Conservation (phyloP, 805 yeast species). For the Myxozyma sirexii region DNA sequence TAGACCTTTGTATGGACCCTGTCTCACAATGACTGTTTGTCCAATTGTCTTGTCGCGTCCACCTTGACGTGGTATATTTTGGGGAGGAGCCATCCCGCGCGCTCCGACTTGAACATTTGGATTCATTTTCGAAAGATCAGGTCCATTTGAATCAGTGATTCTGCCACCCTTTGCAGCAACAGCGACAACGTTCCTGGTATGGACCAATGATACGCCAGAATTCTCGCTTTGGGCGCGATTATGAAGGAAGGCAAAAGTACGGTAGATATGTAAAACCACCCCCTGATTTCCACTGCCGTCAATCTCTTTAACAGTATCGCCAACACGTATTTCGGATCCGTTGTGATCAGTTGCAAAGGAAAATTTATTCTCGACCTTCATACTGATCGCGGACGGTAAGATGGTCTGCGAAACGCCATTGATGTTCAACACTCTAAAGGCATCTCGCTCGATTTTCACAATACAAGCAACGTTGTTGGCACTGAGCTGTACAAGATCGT, state of each 20-base stretch:
- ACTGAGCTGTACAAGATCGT: conserved; percentile 85
- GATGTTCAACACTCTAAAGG: conserved; percentile 75
- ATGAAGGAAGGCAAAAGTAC: conserved; percentile 75
- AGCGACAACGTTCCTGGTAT: conserved; percentile 74
- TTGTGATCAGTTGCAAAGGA: conserved; percentile 82
- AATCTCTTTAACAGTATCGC: conserved; percentile 88
- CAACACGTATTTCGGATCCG: conserved; percentile 83
- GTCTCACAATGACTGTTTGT: conserved; percentile 80
- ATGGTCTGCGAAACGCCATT: conserved; percentile 76
- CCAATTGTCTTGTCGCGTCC: conserved; percentile 84
- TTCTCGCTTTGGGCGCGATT: conserved; percentile 80
- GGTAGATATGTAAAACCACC: conserved; percentile 80
- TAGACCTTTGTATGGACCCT: conserved; percentile 94
- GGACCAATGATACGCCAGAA: conserved; percentile 86
- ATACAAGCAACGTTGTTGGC: conserved; percentile 87
- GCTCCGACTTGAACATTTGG: conserved; percentile 60
- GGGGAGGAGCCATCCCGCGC: conserved; percentile 54
- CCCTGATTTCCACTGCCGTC: conserved; percentile 89
- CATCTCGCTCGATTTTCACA: conserved; percentile 84
- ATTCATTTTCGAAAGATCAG: conserved; percentile 73
- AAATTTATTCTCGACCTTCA: conserved; percentile 69
- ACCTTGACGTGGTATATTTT: conserved; percentile 52
- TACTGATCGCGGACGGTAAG: conserved; percentile 79
- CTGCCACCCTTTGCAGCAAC: conserved; percentile 81
- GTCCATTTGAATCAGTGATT: conserved; percentile 43